Conservation (phyloP, 1,284 basidiomycete genomes). For the Fereydounia khargensis region DNA sequence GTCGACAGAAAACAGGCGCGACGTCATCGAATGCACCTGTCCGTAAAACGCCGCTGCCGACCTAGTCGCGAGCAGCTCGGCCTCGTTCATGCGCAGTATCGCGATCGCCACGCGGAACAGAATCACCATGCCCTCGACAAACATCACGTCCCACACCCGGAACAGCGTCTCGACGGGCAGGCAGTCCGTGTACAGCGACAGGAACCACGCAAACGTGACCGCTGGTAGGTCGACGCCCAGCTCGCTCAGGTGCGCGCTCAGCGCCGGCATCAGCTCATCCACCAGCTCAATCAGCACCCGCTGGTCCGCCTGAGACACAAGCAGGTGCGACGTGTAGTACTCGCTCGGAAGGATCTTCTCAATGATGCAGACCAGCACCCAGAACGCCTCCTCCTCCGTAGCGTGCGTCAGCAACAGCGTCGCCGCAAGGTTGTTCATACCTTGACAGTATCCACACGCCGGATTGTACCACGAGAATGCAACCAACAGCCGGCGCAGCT, state of each 20-base stretch:
- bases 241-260: conserved; percentile 72
- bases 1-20: conserved; percentile 86
- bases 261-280: conserved; percentile 71
- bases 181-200: conserved; percentile 93
- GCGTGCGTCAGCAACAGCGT: conserved; percentile 88
- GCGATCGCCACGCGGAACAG: conserved; percentile 79
- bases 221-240: conserved; percentile 87
- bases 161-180: conserved; percentile 74
- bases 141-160: conserved; percentile 74
- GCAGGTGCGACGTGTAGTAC: conserved; percentile 59
- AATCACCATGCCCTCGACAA: conserved; percentile 87
- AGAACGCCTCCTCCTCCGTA: conserved; percentile 94
- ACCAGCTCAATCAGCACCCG: conserved; percentile 85
- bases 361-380: conserved; percentile 79
- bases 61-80: conserved; percentile 75
- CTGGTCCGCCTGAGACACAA: conserved; percentile 87
- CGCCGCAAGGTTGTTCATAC: conserved; percentile 92
- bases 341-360: conserved; percentile 61
- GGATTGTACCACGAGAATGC: conserved; percentile 77
- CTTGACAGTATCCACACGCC: conserved; percentile 58
- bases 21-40: conserved; percentile 78
- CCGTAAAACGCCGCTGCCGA: conserved; percentile 84
- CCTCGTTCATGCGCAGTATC: conserved; percentile 78
- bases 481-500: conserved; percentile 79
- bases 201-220: conserved; percentile 96